phyloP scores from a whole-genome alignment of 116 monocot species.

The Trichopus zeylanicus region DNA sequence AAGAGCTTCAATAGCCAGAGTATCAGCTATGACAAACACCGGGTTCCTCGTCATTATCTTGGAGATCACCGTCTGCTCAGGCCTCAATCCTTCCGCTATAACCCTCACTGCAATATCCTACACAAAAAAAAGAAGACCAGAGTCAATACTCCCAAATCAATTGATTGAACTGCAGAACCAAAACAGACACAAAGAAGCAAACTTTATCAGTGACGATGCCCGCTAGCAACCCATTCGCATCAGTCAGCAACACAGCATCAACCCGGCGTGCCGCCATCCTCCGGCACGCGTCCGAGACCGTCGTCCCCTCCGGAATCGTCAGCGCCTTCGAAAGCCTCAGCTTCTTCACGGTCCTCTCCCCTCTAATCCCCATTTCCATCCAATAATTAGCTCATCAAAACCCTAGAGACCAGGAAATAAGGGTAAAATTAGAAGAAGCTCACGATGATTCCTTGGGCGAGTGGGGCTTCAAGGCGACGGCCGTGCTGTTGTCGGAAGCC shows the following conservation, averaged over 20 bases:
- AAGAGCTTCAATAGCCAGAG: conserved; percentile 82
- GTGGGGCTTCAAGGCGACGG: conserved; percentile 30
- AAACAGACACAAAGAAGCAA: neutral
- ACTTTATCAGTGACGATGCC: conserved; percentile 94
- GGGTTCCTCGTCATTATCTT: conserved; percentile 98
- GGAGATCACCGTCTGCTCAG: conserved; percentile 75
- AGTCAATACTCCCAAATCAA: neutral
- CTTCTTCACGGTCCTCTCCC: conserved; percentile 94
- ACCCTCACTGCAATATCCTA: conserved; percentile 91
- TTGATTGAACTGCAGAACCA: too few species aligned
- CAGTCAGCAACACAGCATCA: conserved; percentile 82
- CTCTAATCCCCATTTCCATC: conserved; percentile 1
- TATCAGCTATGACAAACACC: conserved; percentile 62
- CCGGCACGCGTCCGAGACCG: conserved; percentile 81
- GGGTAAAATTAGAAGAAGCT: neutral
- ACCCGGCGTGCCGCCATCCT: conserved; percentile 76
- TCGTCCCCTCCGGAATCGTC: conserved; percentile 68
- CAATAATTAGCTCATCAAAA: conserved; percentile 1
- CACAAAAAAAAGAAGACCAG: neutral
- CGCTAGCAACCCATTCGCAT: conserved; percentile 74
- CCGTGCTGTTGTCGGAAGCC: conserved; percentile 17
- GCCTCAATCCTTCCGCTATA: conserved; percentile 78
- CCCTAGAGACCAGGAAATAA: neutral
- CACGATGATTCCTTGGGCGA: conserved; percentile 44
- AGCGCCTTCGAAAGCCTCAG: conserved; percentile 78